Conservation (phyloP, 495 filamentous ascomycete genomes). For the Aspergillus sclerotioniger region DNA sequence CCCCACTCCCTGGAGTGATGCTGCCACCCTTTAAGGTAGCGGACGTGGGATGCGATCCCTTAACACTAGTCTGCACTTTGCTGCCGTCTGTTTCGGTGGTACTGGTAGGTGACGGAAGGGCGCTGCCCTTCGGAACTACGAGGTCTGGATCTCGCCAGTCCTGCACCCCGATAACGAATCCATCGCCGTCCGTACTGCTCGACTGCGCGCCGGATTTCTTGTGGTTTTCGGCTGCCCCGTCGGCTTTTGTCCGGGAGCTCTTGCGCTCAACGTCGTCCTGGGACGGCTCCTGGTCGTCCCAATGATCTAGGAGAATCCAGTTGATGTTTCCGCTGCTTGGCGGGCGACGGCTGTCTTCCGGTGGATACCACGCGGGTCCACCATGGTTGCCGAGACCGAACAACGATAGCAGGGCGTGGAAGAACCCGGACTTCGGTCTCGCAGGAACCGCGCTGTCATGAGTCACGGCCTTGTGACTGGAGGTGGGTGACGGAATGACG, state of each 20-base stretch:
- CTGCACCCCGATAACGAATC: conserved; percentile 87
- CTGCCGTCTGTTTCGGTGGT: conserved; percentile 20
- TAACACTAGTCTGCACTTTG: conserved; percentile 26
- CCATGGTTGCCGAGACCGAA: conserved; percentile 49
- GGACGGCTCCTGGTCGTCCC: conserved; percentile 54
- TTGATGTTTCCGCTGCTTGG: conserved; percentile 82
- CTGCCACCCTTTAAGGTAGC: conserved; percentile 61
- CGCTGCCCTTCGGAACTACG: conserved; percentile 42
- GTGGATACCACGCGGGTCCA: conserved; percentile 18
- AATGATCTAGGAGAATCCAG: conserved; percentile 70
- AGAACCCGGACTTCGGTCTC: conserved; percentile 47
- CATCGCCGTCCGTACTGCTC: conserved; percentile 50
- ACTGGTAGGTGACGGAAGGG: conserved; percentile 27
- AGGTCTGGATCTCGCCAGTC: conserved; percentile 90
- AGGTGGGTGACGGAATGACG: conserved; percentile 25
- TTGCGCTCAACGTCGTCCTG: conserved; percentile 5
- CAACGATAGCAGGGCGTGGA: conserved; percentile 53
- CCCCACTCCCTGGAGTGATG: conserved; percentile 75
- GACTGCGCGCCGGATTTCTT: conserved; percentile 23
- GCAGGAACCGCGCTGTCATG: conserved; percentile 17
- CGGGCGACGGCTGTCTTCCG: conserved; percentile 62
- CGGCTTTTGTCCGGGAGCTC: neutral
- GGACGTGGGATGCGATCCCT: conserved; percentile 33
- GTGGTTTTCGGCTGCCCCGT: conserved; percentile 10
- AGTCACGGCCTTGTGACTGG: conserved; percentile 22